Evolutionary conservation across 2,329 filamentous ascomycete species (phyloP), one percentile per base, ranked within the genome.

Genomic region (Exophiala lecanii-corni): DNA sequence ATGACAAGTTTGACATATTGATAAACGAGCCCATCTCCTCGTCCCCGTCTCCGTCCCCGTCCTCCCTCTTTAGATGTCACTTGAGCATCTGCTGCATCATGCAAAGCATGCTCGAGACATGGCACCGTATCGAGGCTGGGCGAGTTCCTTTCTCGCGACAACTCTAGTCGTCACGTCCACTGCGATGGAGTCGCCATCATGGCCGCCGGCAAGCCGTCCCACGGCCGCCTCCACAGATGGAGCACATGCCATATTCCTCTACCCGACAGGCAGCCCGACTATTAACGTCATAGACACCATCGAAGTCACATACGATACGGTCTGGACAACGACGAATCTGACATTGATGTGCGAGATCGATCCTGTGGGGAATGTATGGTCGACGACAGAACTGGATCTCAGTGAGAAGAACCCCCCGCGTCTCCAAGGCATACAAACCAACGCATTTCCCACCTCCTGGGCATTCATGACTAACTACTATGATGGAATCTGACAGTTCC

Each of bases 231-330:
- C 9, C 15, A 13, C 36, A 12, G 36, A 35, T 28, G 12, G 25
- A 12, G 34, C 41, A 7, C 38, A 42, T 33, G 45, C 45, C n/a
- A 18, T 36, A 19, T 31, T 51, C 28, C 34, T 51, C 4, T 51
- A 51, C 20, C 49, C 49, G 9, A 43, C 49, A 3, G 42, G 33
- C 4, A 13, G 20, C n/a, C 17, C 45, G 16, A 48, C 45, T 17
- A 23, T 51, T 3, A 51, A 51, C 26, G 45, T 45, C 23, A 45
- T 48, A 20, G 49, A 51, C 26, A 41, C 39, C 16, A 36, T 51
- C 4, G 37, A 45, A 32, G 39, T 51, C 18, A 39, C 41, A 17
- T 51, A 51, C 15, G 33, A 42, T 9, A 43, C 45, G 9, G 30
- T 43, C 12, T 51, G 45, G 45, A 17, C 31, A 5, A 40, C 18